Conservation (phyloP, 1,284 basidiomycete genomes). For the Pterulicium gracile region DNA sequence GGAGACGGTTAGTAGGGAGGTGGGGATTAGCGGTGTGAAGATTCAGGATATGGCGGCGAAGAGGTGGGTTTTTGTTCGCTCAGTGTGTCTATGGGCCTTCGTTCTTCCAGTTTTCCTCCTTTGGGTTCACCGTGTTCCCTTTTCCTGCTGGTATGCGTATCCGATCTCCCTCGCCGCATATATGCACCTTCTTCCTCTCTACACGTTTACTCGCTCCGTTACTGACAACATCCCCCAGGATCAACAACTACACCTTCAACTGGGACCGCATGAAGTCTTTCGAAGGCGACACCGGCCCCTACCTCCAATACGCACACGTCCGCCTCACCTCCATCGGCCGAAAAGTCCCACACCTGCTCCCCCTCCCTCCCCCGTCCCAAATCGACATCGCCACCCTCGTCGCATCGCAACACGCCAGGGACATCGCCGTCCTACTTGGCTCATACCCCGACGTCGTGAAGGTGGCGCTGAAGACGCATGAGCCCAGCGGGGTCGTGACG, state of each 20-base stretch:
- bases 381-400: slow-evolving; percentile 66
- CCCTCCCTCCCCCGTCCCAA: slow-evolving; percentile 56
- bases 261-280: slow-evolving; percentile 94
- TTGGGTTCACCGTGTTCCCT: too few relatives aligned
- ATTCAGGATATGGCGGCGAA: slow-evolving; percentile 98
- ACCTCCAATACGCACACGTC: slow-evolving; percentile 95
- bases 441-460: slow-evolving; percentile 88
- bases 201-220: slow-evolving; percentile 1
- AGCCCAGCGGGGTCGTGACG: slow-evolving; percentile 85
- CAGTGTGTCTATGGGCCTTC: slow-evolving; percentile 3
- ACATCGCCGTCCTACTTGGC: slow-evolving; percentile 81
- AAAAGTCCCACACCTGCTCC: slow-evolving; percentile 85
- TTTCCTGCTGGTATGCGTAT: too few relatives aligned
- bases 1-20: slow-evolving; percentile 70
- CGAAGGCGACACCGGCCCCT: slow-evolving; percentile 94
- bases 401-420: slow-evolving; percentile 69
- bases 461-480: slow-evolving; percentile 75
- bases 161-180: background rate
- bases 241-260: slow-evolving; percentile 96
- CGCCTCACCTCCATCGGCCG: slow-evolving; percentile 88
- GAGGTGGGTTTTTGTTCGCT: slow-evolving; percentile 38
- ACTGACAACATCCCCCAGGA: too few relatives aligned
- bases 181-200: background rate
- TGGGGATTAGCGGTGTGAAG: slow-evolving; percentile 95
- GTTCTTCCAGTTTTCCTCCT: background rate